Evolutionary conservation across 495 filamentous ascomycete species (phyloP).

Genomic region (Stereocaulon alpinum): DNA sequence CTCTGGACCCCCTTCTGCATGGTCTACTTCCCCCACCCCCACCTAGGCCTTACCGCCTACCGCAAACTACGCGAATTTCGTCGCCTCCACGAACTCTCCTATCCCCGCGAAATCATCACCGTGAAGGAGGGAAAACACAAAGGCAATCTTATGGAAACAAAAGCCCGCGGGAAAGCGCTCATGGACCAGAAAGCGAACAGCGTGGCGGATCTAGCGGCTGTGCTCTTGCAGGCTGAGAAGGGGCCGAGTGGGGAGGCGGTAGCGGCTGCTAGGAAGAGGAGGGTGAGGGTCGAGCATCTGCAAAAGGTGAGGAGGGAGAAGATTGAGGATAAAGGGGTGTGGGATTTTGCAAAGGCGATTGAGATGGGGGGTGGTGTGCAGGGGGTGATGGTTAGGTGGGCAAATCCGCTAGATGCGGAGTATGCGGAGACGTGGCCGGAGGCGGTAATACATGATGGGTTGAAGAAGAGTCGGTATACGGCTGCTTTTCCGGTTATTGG

Average conservation of each 20-base stretch:
- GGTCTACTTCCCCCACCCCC: slow-evolving; percentile 54
- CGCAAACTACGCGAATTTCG: slow-evolving; percentile 76
- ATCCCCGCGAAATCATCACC: slow-evolving; percentile 45
- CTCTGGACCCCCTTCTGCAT: slow-evolving; percentile 77
- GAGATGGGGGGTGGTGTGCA: slow-evolving; percentile 18
- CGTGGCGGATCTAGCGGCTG: slow-evolving; percentile 76
- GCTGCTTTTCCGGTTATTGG: slow-evolving; percentile 17
- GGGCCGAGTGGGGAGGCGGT: slow-evolving; percentile 25
- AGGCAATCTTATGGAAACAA: slow-evolving; percentile 39
- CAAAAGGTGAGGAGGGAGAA: slow-evolving; percentile 23
- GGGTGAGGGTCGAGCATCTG: slow-evolving; percentile 29
- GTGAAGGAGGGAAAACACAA: slow-evolving; percentile 34
- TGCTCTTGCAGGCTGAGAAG: slow-evolving; percentile 38
- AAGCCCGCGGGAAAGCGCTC: slow-evolving; percentile 50
- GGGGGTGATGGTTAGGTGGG: slow-evolving; percentile 52
- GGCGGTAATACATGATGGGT: slow-evolving; percentile 52
- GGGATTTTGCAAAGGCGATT: slow-evolving; percentile 22
- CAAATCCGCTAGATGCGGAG: slow-evolving; percentile 51
- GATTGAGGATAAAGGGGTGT: slow-evolving; percentile 28
- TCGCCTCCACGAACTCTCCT: slow-evolving; percentile 54
- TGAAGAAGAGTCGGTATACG: slow-evolving; percentile 27
- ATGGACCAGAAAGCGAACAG: slow-evolving; percentile 86
- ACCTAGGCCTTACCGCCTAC: slow-evolving; percentile 64
- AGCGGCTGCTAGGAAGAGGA: slow-evolving; percentile 18
- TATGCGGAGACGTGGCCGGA: slow-evolving; percentile 59